phyloP scores from a whole-genome alignment of 2,329 filamentous ascomycete genomes.

The Microcera coccophila region DNA sequence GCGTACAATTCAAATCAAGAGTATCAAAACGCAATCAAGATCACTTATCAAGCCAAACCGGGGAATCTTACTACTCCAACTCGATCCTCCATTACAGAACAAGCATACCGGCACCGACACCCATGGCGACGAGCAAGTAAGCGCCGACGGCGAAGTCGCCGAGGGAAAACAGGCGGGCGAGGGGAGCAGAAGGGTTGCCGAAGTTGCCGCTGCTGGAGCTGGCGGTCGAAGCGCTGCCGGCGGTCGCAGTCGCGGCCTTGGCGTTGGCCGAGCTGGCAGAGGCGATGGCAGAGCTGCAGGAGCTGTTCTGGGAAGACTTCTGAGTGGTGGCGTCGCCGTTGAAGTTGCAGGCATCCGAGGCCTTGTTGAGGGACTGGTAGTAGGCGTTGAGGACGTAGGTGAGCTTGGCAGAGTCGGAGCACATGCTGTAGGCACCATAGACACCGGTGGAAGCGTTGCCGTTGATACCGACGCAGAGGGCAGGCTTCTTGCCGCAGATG shows the following conservation, averaged over 20 bases:
- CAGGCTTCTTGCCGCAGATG: conserved; percentile 59
- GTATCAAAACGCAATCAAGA: conserved; percentile 15
- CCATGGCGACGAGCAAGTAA: conserved; percentile 51
- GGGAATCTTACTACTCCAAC: conserved; percentile 2
- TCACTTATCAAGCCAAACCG: conserved; percentile 13
- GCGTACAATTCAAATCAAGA: conserved; percentile 17
- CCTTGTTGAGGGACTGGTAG: conserved; percentile 55
- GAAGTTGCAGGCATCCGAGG: conserved; percentile 65
- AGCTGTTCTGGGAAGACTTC: conserved; percentile 43
- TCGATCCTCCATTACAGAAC: conserved; percentile 41
- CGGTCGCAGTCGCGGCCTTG: conserved; percentile 45
- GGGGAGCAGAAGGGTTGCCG: conserved; percentile 34
- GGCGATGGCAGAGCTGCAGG: conserved; percentile 57
- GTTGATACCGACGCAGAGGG: conserved; percentile 64
- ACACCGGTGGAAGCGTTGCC: conserved; percentile 62
- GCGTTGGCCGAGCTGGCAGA: conserved; percentile 58
- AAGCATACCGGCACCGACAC: conserved; percentile 51
- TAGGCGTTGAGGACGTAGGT: conserved; percentile 71
- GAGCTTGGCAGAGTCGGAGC: conserved; percentile 65
- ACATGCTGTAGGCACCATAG: conserved; percentile 79
- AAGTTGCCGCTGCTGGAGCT: conserved; percentile 31
- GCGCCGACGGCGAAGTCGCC: conserved; percentile 48
- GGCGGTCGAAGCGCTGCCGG: conserved; percentile 28
- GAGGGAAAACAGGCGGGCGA: conserved; percentile 40
- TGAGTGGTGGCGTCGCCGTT: conserved; percentile 59